Evolutionary conservation across 2,329 filamentous ascomycete species (phyloP), one percentile per base, ranked within the genome.

Genomic region (Drechslera avenae): DNA sequence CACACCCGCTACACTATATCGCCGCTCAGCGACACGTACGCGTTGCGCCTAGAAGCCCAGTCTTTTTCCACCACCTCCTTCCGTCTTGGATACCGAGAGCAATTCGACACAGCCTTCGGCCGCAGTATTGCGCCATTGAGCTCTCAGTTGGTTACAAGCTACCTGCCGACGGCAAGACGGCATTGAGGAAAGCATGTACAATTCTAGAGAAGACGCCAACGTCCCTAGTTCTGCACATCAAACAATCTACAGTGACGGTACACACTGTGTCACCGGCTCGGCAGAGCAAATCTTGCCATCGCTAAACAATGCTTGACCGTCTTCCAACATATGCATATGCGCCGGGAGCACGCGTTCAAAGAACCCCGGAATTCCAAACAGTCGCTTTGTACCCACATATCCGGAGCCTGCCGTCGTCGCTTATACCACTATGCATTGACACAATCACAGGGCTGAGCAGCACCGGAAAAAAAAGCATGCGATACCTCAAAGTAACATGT

Each of bases 331-430:
- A 54, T 57, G 52, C 35, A 14, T 16, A 5, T 35, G 40, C 32
- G 52, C 53, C 49, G 30, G 31, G 33, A 54, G 46, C 61, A 63
- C 54, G 57, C 52, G 55, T 59, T 59, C 46, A 57, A 60, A 53
- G 41, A 46, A 57, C 55, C 50, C 23, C 33, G 52, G 10, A 2
- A 12, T 36, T 21, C 33, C 37, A 33, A 39, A 17, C 35, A 41
- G 18, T 44, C 40, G 46, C 42, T 50, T 52, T 40, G 45, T 60
- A 19, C 35, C 51, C 34, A 39, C 36, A 18, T 40, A 54, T 42
- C 53, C 57, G 56, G 50, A 34, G 21, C 21, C 35, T 34, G 21
- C 31, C 39, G 36, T 37, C 39, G 12, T 28, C 35, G 49, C 42
- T 54, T 57, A 47, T 23, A 47, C 19, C 7, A 26, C 32, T 28